Conservation (phyloP, 2,329 filamentous ascomycete species). For the Tympanopsis confertula region DNA sequence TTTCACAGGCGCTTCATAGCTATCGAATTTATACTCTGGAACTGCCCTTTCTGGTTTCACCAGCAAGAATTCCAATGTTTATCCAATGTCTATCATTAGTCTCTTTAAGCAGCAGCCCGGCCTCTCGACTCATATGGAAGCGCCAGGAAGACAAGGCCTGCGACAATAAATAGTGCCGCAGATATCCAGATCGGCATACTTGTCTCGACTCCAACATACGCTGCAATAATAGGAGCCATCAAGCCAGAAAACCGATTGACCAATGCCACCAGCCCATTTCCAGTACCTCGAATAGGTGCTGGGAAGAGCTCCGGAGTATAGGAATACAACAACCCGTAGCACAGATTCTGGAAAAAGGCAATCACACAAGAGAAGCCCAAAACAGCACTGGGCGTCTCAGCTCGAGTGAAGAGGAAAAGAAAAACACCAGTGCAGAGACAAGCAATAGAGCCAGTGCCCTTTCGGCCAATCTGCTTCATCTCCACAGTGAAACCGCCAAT, state of each 20-base stretch:
- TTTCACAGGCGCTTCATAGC: too few species aligned
- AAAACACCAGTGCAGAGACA: slow-evolving; percentile 38
- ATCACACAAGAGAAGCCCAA: slow-evolving; percentile 10
- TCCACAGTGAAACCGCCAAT: slow-evolving; percentile 41
- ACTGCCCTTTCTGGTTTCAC: too few species aligned
- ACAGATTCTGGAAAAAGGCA: slow-evolving; percentile 11
- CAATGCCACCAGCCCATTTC: slow-evolving; percentile 3
- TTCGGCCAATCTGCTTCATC: slow-evolving; percentile 34
- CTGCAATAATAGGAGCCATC: slow-evolving; percentile 5
- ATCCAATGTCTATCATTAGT: too few species aligned
- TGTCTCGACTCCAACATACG: slow-evolving; percentile 5
- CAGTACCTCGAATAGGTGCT: slow-evolving; percentile 1
- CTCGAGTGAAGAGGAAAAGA: slow-evolving; percentile 35
- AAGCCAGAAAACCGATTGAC: slow-evolving; percentile 3
- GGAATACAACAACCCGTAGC: slow-evolving; percentile 8
- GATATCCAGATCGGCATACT: slow-evolving; percentile 5
- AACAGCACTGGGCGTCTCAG: too few species aligned
- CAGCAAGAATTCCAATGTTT: too few species aligned
- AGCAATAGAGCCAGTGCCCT: slow-evolving; percentile 34
- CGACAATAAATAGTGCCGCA: slow-evolving; percentile 3
- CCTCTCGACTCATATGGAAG: slow-evolving; percentile 3
- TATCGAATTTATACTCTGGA: too few species aligned
- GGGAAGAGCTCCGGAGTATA: slow-evolving; percentile 5
- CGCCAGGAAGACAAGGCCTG: slow-evolving; percentile 3
- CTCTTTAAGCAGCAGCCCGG: slow-evolving; percentile 3